phyloP scores from a whole-genome alignment of 2,329 filamentous ascomycete species.

The Herpotrichia juniperi region DNA sequence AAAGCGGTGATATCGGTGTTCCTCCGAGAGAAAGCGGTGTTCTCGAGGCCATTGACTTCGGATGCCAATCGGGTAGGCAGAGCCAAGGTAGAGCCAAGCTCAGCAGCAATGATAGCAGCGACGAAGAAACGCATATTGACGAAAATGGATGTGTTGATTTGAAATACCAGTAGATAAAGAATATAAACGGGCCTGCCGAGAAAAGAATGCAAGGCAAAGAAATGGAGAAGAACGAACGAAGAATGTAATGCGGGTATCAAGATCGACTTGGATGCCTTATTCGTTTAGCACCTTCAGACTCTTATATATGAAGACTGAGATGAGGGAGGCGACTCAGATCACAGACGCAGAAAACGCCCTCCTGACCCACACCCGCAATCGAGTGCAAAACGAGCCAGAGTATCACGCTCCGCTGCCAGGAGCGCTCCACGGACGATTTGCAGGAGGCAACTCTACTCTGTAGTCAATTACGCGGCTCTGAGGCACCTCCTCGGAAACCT shows the following conservation, averaged over 20 bases:
- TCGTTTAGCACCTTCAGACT: background rate
- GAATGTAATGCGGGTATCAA: conserved; percentile 3
- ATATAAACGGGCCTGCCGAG: conserved; percentile 1
- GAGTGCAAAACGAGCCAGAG: background rate
- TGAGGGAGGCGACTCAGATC: background rate
- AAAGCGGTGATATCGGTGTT: background rate
- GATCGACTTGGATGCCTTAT: background rate
- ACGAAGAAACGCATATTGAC: conserved; percentile 1
- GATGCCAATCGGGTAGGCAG: background rate
- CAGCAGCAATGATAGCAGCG: background rate
- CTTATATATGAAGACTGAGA: background rate
- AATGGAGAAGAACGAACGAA: background rate
- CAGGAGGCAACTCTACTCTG: background rate
- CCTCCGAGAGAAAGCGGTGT: background rate
- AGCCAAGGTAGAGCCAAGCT: conserved; percentile 4
- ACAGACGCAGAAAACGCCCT: background rate
- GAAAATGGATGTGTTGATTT: background rate
- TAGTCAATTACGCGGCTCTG: background rate
- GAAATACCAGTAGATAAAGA: background rate
- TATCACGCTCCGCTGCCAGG: background rate
- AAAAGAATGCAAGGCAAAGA: background rate
- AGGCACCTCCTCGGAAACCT: background rate
- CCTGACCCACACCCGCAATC: background rate
- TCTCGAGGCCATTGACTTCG: background rate
- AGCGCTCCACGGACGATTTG: background rate